Evolutionary conservation across 495 filamentous ascomycete species (phyloP).

Genomic region (Ramalina intermedia): DNA sequence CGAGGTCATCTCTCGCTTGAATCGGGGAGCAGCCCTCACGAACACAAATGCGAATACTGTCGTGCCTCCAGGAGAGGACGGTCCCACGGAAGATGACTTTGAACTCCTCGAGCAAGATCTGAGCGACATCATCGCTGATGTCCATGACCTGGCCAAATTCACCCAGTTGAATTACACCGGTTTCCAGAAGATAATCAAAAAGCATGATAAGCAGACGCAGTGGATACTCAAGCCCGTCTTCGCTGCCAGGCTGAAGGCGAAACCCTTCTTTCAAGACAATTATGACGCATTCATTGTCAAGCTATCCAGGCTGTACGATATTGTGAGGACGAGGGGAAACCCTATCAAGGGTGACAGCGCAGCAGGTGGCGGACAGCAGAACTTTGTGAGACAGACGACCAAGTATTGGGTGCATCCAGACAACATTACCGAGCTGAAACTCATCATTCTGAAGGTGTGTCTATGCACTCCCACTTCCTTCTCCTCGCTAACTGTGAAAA

Average conservation of each 20-base stretch:
- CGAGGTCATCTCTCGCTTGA: conserved; percentile 64
- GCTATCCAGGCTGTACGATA: conserved; percentile 87
- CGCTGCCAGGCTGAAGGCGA: conserved; percentile 78
- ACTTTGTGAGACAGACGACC: conserved; percentile 91
- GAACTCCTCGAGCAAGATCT: conserved; percentile 86
- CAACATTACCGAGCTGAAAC: conserved; percentile 94
- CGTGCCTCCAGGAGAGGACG: conserved; percentile 29
- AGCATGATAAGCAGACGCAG: conserved; percentile 95
- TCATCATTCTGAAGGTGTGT: conserved; percentile 77
- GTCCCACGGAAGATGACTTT: conserved; percentile 79
- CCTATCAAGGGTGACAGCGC: conserved; percentile 82
- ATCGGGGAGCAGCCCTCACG: conserved; percentile 21
- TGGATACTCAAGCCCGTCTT: conserved; percentile 95
- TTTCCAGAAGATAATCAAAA: conserved; percentile 99
- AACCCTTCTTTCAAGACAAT: conserved; percentile 96
- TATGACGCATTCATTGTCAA: conserved; percentile 95
- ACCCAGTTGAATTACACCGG: conserved; percentile 97
- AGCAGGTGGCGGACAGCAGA: conserved; percentile 85
- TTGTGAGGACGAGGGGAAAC: conserved; percentile 82
- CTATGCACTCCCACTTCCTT: not conserved
- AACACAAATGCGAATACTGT: conserved; percentile 8
- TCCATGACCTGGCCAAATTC: conserved; percentile 96
- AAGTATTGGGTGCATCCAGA: conserved; percentile 99
- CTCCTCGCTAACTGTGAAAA: conserved; percentile 17
- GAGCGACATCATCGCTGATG: conserved; percentile 96